Evolutionary conservation across 805 yeast species (phyloP).

Genomic region (Cephaloascus fragrans): DNA sequence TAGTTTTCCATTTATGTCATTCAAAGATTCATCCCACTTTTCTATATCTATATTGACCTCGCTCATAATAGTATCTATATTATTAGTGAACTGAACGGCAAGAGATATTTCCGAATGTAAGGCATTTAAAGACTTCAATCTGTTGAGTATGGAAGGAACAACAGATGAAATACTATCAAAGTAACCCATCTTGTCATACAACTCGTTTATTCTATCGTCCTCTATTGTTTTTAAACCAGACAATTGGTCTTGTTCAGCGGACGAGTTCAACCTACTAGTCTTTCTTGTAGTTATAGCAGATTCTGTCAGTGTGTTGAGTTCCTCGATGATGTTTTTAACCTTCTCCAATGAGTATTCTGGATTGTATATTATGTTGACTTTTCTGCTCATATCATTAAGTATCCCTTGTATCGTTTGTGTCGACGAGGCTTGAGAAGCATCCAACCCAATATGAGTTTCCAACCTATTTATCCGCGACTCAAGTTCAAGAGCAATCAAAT

Average conservation of each 20-base stretch:
- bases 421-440: slow-evolving; percentile 2
- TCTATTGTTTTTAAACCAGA: slow-evolving; percentile 1
- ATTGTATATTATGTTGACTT: slow-evolving; percentile 21
- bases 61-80: slow-evolving; percentile 17
- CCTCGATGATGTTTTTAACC: slow-evolving; percentile 14
- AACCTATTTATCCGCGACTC: slow-evolving; percentile 15
- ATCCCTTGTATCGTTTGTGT: slow-evolving; percentile 13
- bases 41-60: slow-evolving; percentile 15
- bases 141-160: slow-evolving; percentile 15
- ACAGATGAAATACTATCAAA: slow-evolving; percentile 12
- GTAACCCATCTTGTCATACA: slow-evolving; percentile 15
- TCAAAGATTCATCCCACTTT: slow-evolving; percentile 19
- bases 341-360: slow-evolving; percentile 19
- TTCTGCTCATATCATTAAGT: slow-evolving; percentile 21
- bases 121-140: slow-evolving; percentile 21
- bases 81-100: slow-evolving; percentile 13
- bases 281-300: slow-evolving; percentile 11
- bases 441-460: slow-evolving; percentile 14
- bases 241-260: slow-evolving; percentile 2
- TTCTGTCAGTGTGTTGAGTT: slow-evolving; percentile 17
- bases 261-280: neutral
- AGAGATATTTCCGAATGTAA: slow-evolving; percentile 22
- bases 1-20: slow-evolving; percentile 12
- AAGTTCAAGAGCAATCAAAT: slow-evolving; percentile 12
- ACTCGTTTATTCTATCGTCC: slow-evolving; percentile 10